phyloP scores from a whole-genome alignment of 495 filamentous ascomycete species.

The Penicillium crystallinum region DNA sequence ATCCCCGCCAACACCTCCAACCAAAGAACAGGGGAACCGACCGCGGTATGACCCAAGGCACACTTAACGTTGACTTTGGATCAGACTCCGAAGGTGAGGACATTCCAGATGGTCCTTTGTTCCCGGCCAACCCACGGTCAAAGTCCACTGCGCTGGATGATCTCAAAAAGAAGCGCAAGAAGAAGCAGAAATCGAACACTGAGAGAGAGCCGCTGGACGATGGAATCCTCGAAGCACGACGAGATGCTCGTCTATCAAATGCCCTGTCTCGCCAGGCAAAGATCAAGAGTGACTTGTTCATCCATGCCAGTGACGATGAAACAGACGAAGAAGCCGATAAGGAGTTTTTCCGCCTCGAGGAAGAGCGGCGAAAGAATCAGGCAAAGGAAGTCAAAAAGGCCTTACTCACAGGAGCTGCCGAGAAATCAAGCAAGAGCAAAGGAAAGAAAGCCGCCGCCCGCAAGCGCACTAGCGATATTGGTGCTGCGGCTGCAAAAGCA shows the following conservation, averaged over 20 bases:
- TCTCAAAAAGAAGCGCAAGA: slow-evolving; percentile 50
- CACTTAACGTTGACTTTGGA: slow-evolving; percentile 47
- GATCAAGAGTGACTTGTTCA: slow-evolving; percentile 80
- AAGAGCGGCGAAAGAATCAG: slow-evolving; percentile 48
- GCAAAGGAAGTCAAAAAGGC: slow-evolving; percentile 44
- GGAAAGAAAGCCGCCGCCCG: slow-evolving; percentile 19
- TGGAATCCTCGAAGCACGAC: slow-evolving; percentile 46
- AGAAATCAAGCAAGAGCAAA: slow-evolving; percentile 33
- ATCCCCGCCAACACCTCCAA: slow-evolving; percentile 70
- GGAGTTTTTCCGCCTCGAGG: slow-evolving; percentile 69
- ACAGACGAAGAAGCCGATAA: slow-evolving; percentile 60
- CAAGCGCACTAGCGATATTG: slow-evolving; percentile 32
- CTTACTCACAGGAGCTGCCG: slow-evolving; percentile 48
- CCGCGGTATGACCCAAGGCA: slow-evolving; percentile 32
- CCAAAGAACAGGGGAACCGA: slow-evolving; percentile 53
- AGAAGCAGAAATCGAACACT: slow-evolving; percentile 30
- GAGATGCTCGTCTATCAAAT: slow-evolving; percentile 48
- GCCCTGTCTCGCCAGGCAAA: slow-evolving; percentile 61
- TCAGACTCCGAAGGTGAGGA: slow-evolving; percentile 59
- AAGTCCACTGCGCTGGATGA: slow-evolving; percentile 46
- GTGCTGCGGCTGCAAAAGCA: slow-evolving; percentile 11
- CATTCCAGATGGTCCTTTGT: slow-evolving; percentile 60
- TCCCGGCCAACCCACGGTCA: slow-evolving; percentile 50
- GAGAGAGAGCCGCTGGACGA: slow-evolving; percentile 45
- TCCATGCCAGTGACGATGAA: slow-evolving; percentile 76